Percentiles rank a stretch among this genome's conserved stretches.
Evolutionary conservation across 345 rosid genomes (phyloP).

Genomic region (Melaleuca quinquenervia): DNA sequence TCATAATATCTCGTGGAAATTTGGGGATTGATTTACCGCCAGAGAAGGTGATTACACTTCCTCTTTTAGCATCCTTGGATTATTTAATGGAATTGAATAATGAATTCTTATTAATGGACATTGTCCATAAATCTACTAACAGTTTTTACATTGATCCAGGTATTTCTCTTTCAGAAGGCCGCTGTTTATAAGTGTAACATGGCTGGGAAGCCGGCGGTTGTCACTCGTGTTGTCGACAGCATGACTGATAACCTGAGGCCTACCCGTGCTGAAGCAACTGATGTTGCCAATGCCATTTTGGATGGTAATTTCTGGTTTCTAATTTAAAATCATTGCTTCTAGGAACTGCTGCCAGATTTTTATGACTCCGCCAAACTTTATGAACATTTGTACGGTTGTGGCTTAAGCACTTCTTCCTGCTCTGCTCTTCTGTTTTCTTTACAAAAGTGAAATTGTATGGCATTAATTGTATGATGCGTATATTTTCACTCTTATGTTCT

Average conservation of each 20-base stretch:
- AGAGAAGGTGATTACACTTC: conserved; percentile 38
- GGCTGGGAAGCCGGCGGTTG: conserved; percentile 93
- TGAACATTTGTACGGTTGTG: background rate
- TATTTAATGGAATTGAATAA: background rate
- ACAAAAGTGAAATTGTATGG: background rate
- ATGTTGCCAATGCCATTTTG: conserved; percentile 96
- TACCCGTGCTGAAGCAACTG: conserved; percentile 99
- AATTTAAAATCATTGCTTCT: background rate
- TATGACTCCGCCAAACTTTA: background rate
- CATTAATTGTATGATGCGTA: background rate
- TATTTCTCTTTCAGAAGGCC: conserved; percentile 87
- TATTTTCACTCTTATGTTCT: background rate
- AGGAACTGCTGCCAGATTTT: background rate
- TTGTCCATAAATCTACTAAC: background rate
- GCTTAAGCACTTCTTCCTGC: background rate
- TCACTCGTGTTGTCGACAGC: conserved; percentile 92
- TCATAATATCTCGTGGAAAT: conserved; percentile 63
- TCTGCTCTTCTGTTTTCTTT: background rate
- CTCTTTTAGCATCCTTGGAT: background rate
- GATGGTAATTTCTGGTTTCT: conserved; percentile 46
- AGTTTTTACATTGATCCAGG: conserved; percentile 22
- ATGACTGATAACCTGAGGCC: conserved; percentile 97
- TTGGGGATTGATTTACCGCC: conserved; percentile 71
- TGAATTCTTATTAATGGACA: background rate
- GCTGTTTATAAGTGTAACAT: conserved; percentile 89